Evolutionary conservation across 805 yeast species (phyloP), one percentile per base, ranked within the genome.

Genomic region (Nakazawaea populi): DNA sequence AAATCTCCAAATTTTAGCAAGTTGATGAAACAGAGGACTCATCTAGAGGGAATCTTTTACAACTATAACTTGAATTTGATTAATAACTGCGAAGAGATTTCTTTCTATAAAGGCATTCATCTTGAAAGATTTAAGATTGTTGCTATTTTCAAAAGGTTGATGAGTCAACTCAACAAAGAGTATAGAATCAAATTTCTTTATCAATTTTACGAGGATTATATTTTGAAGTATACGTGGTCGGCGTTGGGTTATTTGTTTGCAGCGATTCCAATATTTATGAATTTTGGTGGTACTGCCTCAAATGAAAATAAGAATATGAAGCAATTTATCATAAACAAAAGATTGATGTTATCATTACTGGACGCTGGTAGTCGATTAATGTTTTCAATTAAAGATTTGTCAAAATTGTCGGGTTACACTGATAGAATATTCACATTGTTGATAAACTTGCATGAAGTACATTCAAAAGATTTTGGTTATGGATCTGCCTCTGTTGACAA

Each of bases 331-430:
- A 90, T 89, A 49, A 91, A 91, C 72, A 91, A 91, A 70, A 77
- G 98, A 61, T 75, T 91, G 56, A 85, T 91, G 87, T 76, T 91
- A 56, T 85, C 94, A 4, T 75, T 91, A 63, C 96, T 97, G 4
- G 98, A 91, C 69, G 96, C 98, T 0, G 97, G 97, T 4, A 86
- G 95, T 11, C 76, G 97, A 57, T 76, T 91, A 69, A 90, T 91
- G 96, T 89, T 89, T 66, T 89, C 97, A 2, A 87, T 90, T 57
- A 91, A 91, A 65, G 97, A 90, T 66, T 77, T 91, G 27, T 86
- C 94, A n/a, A 91, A 85, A 64, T 75, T 91, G 49, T 87, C 96
- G 1, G 97, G 97, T 10, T 86, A 87, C 63, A 89, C 97, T 0
- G 92, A 89, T 59, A 72, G 97, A 56, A 86, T 91, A 4, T 91